Percentiles rank a stretch among this genome's conserved stretches.
Evolutionary conservation across 2,329 filamentous ascomycete genomes (phyloP).

Genomic region (Epicoccum nigrum): DNA sequence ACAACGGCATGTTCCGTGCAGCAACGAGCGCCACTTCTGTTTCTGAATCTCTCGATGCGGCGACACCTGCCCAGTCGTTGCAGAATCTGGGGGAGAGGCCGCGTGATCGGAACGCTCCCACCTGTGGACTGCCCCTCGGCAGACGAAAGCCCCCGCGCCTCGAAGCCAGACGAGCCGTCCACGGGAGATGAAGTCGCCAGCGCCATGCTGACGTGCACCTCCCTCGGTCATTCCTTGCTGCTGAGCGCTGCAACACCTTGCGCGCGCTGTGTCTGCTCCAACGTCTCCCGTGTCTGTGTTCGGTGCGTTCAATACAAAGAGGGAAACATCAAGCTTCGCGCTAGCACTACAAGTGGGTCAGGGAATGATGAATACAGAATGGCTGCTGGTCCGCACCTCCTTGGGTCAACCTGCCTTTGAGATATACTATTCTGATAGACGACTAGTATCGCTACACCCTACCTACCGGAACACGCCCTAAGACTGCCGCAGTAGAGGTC

Average conservation of each 20-base stretch:
- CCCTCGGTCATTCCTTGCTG: background rate
- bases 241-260: background rate
- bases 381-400: conserved; percentile 42
- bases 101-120: conserved; percentile 39
- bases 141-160: conserved; percentile 16
- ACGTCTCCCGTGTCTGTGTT: conserved; percentile 14
- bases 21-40: conserved; percentile 28
- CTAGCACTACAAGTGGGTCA: conserved; percentile 44
- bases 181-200: conserved; percentile 10
- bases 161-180: conserved; percentile 16
- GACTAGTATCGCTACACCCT: conserved; percentile 43
- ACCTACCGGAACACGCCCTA: conserved; percentile 29
- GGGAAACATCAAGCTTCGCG: conserved; percentile 43
- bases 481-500: conserved; percentile 36
- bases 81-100: conserved; percentile 28
- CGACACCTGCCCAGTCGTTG: conserved; percentile 19
- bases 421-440: conserved; percentile 9
- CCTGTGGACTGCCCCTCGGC: conserved; percentile 29
- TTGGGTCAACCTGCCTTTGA: conserved; percentile 8
- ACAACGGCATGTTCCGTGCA: conserved; percentile 20
- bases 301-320: conserved; percentile 34
- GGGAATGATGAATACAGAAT: conserved; percentile 43
- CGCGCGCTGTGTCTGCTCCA: background rate
- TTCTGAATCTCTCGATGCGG: conserved; percentile 27
- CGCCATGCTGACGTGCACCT: conserved; percentile 16